Percentiles rank a stretch among this genome's conserved stretches.
These are phyloP conservation scores for Sporothrix humicola DNA, from an alignment of 2,329 filamentous ascomycete genomes.

Conservation along the genomic window DNA sequence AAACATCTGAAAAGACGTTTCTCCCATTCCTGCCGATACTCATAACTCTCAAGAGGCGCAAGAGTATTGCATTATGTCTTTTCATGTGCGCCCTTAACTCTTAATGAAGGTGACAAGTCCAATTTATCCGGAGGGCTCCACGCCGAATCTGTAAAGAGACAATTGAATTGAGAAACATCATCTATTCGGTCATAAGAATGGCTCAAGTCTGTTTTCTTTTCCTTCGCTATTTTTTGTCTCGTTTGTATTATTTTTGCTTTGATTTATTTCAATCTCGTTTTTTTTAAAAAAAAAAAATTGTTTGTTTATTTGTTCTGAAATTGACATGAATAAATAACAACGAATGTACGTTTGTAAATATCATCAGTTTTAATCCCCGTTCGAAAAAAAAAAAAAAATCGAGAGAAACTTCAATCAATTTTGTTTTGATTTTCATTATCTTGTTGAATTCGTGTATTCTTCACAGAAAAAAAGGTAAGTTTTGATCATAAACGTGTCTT, in stretches of 20 bases:
- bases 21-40: not conserved
- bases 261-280: too few species aligned
- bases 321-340: too few species aligned
- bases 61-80: slow-evolving; percentile 18
- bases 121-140: slow-evolving; percentile 1
- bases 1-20: not conserved
- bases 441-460: not conserved
- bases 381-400: too few species aligned
- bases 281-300: too few species aligned
- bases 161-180: not conserved
- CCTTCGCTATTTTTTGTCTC: not conserved
- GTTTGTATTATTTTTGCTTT: too few species aligned
- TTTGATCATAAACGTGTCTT: not conserved
- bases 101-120: not conserved
- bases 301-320: too few species aligned
- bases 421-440: not conserved
- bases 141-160: not conserved
- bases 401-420: too few species aligned
- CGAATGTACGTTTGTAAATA: too few species aligned
- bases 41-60: not conserved
- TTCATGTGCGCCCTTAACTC: too few species aligned
- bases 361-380: too few species aligned
- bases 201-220: not conserved
- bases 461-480: not conserved
- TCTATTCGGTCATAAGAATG: not conserved